phyloP scores from a whole-genome alignment of 371 early-diverging fungal genomes.

The Mortierella sp. region DNA sequence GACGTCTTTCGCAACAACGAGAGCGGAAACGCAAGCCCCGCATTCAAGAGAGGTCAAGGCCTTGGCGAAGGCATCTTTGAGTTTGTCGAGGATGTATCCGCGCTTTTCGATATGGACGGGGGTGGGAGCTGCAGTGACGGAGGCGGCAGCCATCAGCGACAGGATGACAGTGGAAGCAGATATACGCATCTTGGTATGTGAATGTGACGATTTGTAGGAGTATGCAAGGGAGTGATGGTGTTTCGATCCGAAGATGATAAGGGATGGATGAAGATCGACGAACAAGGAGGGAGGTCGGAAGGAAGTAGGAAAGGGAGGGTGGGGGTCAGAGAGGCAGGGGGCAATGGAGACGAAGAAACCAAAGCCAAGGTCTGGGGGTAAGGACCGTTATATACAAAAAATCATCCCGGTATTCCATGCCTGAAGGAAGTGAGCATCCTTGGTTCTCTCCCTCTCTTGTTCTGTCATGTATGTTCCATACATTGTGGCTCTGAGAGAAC shows the following conservation, averaged over 20 bases:
- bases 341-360: slow-evolving; percentile 24
- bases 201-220: slow-evolving; percentile 23
- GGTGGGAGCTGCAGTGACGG: slow-evolving; percentile 50
- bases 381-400: neutral
- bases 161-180: slow-evolving; percentile 56
- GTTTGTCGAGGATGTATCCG: slow-evolving; percentile 43
- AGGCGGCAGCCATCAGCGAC: slow-evolving; percentile 43
- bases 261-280: neutral
- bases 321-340: neutral
- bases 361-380: neutral
- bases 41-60: slow-evolving; percentile 47
- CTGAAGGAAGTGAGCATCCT: neutral
- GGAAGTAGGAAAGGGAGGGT: neutral
- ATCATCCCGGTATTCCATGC: too few species aligned
- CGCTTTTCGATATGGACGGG: slow-evolving; percentile 48
- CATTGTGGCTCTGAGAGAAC: neutral
- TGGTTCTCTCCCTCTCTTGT: neutral
- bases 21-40: slow-evolving; percentile 49
- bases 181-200: slow-evolving; percentile 54
- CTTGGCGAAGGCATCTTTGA: slow-evolving; percentile 44
- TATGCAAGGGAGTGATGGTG: neutral
- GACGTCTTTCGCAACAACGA: slow-evolving; percentile 43
- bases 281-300: neutral
- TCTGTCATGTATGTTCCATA: neutral
- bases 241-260: neutral